Base-by-base conservation (phyloP, 2,329 filamentous ascomycete genomes). In the Cladosporium cucumerinum region DNA sequence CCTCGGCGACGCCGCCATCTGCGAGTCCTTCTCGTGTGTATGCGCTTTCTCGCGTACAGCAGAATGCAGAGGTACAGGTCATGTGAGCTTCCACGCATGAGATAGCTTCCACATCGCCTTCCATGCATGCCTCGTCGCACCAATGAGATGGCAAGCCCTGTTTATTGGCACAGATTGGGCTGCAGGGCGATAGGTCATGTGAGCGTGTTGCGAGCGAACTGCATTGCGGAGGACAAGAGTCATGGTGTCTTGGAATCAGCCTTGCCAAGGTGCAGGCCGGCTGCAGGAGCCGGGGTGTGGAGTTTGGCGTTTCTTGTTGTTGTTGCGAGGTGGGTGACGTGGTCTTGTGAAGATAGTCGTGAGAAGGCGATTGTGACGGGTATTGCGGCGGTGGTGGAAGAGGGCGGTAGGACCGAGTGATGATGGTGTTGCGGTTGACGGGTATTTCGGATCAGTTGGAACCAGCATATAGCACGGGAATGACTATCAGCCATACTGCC, bases 221-320 rank as follows among this genome's bases (percentile, higher is more conserved):
- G 39, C 39, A 21, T 46, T 46, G 23, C 39, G 54, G 21, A 39
- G 54, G 32, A 32, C 54, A 8, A 49, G 58, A 51, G 43, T 49
- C 58, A 61, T 34, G 58, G n/a, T 58, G 28, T 18, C 21, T 57
- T 36, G 54, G 48, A 28, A 28, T 25, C 58, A 62, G 60, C 60
- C 60, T 62, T 62, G 60, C 60, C 60, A 62, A 62, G 60, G 16
- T 21, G 5, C 18, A 14, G 6, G 21, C 16, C 28, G 48, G 59
- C 23, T 36, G 59, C 28, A 55, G 60, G 60, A 62, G 60, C 60
- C 60, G 60, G 60, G 60, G 39, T 48, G 46, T 55, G 60, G 60
- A 51, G 54, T 55, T 62, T 54, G 60, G 60, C 59, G 49, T 43
- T 34, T 46, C 39, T 46, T 46, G 39, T 11, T 46, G 39, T 11